Conservation (phyloP, 139 green algal species). For the Chlamydomonas sp. region DNA sequence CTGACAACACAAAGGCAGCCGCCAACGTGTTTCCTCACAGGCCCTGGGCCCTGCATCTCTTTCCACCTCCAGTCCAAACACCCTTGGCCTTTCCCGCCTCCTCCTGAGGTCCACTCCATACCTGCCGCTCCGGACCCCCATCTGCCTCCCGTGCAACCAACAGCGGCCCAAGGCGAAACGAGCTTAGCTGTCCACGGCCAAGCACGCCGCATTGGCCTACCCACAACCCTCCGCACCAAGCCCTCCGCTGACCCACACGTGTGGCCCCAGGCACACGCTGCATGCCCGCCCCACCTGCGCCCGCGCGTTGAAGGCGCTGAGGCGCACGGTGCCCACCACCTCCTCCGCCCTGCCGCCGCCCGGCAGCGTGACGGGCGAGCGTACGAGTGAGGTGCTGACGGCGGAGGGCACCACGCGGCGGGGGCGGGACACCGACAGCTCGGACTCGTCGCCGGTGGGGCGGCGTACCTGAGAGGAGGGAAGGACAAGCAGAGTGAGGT, state of each 20-base stretch:
- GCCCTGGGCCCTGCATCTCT: no score
- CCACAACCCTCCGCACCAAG: neutral
- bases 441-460: constrained; percentile 37
- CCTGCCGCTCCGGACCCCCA: neutral
- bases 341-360: constrained; percentile 16
- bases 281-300: constrained; percentile 58
- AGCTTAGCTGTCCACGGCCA: no score
- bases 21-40: no score
- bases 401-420: constrained; percentile 45
- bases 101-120: no score
- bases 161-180: no score
- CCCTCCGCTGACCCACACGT: neutral
- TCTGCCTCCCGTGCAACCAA: neutral
- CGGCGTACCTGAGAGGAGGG: constrained; percentile 52
- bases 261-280: neutral
- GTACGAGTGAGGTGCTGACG: constrained; percentile 48
- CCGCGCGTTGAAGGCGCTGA: constrained; percentile 83
- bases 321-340: constrained; percentile 68
- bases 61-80: no score
- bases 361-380: constrained; percentile 13
- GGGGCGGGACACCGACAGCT: constrained; percentile 58
- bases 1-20: no score
- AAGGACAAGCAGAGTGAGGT: neutral
- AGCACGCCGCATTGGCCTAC: no score
- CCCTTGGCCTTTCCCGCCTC: no score